Evolutionary conservation across 768 basidiomycete genomes (phyloP).

Genomic region (Leccinum obscurum): DNA sequence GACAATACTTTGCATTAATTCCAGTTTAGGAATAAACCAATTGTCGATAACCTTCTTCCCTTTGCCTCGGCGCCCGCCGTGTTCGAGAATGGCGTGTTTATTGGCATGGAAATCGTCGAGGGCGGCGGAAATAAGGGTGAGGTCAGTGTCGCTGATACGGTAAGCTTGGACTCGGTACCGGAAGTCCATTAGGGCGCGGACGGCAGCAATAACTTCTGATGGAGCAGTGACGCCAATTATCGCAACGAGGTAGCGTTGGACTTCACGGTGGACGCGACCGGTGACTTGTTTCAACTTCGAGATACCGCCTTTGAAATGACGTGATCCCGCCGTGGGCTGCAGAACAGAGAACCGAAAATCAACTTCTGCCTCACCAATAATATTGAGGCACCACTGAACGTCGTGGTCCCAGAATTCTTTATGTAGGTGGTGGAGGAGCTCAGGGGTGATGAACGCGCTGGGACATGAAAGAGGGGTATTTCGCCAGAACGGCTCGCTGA

Average conservation of each 20-base stretch:
- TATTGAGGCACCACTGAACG: not conserved
- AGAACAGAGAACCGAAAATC: not conserved
- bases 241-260: too few species aligned
- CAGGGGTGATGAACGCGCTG: not conserved
- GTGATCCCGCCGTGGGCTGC: not conserved
- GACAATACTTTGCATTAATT: not conserved
- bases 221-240: not conserved
- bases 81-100: not conserved
- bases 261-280: too few species aligned
- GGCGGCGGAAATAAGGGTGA: not conserved
- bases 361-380: not conserved
- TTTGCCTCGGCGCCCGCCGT: not conserved
- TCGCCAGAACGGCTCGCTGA: not conserved
- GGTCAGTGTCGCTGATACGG: not conserved
- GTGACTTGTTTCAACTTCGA: not conserved
- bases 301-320: not conserved
- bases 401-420: not conserved
- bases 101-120: not conserved
- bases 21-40: not conserved
- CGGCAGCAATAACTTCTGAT: not conserved
- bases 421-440: not conserved
- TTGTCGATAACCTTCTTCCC: not conserved
- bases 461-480: not conserved
- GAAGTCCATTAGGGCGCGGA: not conserved
- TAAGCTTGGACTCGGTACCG: not conserved